A percentile compares a stretch with the other conserved stretches of the same genome.
Evolutionary conservation across 257 asterid genomes (phyloP).

Genomic region (Striga asiatica): DNA sequence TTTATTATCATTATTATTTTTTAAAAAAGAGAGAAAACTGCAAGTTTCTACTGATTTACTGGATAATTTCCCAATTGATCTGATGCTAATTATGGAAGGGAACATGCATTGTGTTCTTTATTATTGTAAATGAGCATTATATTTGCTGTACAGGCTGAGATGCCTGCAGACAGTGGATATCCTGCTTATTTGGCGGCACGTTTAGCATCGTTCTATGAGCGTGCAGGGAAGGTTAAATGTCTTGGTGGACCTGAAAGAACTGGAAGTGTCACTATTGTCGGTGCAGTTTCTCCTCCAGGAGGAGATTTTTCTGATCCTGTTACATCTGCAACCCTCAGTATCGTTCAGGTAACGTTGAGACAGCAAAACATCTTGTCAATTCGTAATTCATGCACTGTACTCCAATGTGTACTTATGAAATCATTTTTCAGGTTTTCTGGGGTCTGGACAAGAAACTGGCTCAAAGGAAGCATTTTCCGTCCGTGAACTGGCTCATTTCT

Average conservation of each 20-base stretch:
- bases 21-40: too few relatives aligned
- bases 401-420: conserved; percentile 13
- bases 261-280: conserved; percentile 98
- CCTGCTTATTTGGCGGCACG: conserved; percentile 99
- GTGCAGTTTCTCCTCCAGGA: conserved; percentile 99
- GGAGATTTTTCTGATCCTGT: conserved; percentile 99
- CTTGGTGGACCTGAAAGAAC: conserved; percentile 98
- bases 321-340: conserved; percentile 97
- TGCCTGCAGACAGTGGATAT: conserved; percentile 99
- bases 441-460: conserved; percentile 98
- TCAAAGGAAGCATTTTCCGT: conserved; percentile 94
- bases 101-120: not conserved
- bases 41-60: too few relatives aligned
- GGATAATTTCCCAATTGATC: not conserved
- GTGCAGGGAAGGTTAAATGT: conserved; percentile 98
- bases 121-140: conserved; percentile 1
- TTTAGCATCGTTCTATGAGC: conserved; percentile 97
- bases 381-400: conserved; percentile 1
- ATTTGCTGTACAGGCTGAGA: conserved; percentile 62
- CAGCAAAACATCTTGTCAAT: conserved; percentile 7
- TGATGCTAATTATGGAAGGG: conserved; percentile 5
- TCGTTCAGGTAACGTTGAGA: conserved; percentile 62
- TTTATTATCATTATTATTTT: too few relatives aligned
- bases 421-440: conserved; percentile 80
- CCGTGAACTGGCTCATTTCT: conserved; percentile 98